Evolutionary conservation across 345 rosid genomes (phyloP).

Genomic region (Turritis glabra): DNA sequence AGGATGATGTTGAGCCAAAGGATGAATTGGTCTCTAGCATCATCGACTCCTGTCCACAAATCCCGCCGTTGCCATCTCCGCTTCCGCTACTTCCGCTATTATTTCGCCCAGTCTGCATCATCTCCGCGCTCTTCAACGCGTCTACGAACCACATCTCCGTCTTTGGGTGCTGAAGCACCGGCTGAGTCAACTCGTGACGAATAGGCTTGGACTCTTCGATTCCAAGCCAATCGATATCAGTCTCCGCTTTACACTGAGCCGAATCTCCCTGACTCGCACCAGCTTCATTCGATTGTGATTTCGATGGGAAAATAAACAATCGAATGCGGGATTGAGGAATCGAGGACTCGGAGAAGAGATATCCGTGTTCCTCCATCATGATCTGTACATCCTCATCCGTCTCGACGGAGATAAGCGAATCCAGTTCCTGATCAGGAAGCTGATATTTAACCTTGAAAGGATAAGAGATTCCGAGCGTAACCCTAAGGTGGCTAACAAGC

Average conservation of each 20-base stretch:
- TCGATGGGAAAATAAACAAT: slow-evolving; percentile 51
- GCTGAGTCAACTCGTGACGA: slow-evolving; percentile 41
- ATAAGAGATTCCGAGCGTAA: slow-evolving; percentile 39
- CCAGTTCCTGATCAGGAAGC: slow-evolving; percentile 65
- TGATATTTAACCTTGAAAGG: slow-evolving; percentile 58
- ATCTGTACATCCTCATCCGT: slow-evolving; percentile 67
- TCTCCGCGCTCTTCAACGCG: slow-evolving; percentile 63
- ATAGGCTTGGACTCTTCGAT: slow-evolving; percentile 20
- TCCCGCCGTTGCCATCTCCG: slow-evolving; percentile 45
- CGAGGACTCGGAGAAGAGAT: slow-evolving; percentile 34
- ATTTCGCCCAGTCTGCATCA: slow-evolving; percentile 42
- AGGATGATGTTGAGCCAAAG: slow-evolving; percentile 77
- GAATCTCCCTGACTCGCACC: slow-evolving; percentile 25
- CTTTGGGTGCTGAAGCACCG: slow-evolving; percentile 58
- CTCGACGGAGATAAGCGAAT: slow-evolving; percentile 59
- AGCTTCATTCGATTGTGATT: slow-evolving; percentile 9
- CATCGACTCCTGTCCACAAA: slow-evolving; percentile 64
- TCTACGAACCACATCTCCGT: slow-evolving; percentile 81
- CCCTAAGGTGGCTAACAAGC: slow-evolving; percentile 43
- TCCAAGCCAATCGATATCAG: slow-evolving; percentile 33
- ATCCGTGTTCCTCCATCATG: slow-evolving; percentile 65
- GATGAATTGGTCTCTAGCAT: slow-evolving; percentile 71
- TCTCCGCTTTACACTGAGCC: slow-evolving; percentile 21
- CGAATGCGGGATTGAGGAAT: slow-evolving; percentile 44
- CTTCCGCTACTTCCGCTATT: slow-evolving; percentile 31